Base-by-base conservation (phyloP, 768 basidiomycete genomes). In the Mycena floridula region DNA sequence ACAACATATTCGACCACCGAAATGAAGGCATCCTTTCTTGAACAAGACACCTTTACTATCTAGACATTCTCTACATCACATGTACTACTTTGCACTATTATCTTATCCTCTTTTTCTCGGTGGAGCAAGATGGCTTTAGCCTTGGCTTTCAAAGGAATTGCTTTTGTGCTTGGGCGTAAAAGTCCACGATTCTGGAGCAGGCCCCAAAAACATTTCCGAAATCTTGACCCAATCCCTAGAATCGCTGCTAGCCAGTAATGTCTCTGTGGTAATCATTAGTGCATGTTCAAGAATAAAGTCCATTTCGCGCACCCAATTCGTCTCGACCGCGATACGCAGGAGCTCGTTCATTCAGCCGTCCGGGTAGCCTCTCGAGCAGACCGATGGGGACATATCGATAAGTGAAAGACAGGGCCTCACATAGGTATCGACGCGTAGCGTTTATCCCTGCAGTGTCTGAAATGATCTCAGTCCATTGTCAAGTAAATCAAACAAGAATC, bases 111-210 rank as follows among this genome's bases (percentile, higher is more conserved):
- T n/a, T n/a, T n/a, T n/a, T n/a, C n/a, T n/a, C n/a, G n/a, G n/a
- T n/a, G n/a, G n/a, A n/a, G n/a, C n/a, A n/a, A 35, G 28, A 9
- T 30, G 9, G 9, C 32, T 35, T 63, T 54, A 79, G 5, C 79
- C 87, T 54, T 88, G 83, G 45, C 68, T 74, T 45, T 84, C 84
- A 59, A 81, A 73, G 1, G 88, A 69, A 59, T 96, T 97, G 50
- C 89, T 93, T 66, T 90, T 94, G 66, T 98, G 94, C 63, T 96
- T 98, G 2, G 94, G 92, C 12, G 79, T 81, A 64, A 96, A 98
- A 6, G 67, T 65, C 82, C 89, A 95, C 3, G 76, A 68, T 48
- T 88, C 87, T 1, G 90, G 93, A 1, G 80, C 77, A 45, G 85
- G 85, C 1, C 94, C 95, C 21, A 97, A 67, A 67, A 96, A 96